These are phyloP conservation scores for Tuber calosporum DNA, from an alignment of 495 filamentous ascomycete genomes.

Conservation along the genomic window DNA sequence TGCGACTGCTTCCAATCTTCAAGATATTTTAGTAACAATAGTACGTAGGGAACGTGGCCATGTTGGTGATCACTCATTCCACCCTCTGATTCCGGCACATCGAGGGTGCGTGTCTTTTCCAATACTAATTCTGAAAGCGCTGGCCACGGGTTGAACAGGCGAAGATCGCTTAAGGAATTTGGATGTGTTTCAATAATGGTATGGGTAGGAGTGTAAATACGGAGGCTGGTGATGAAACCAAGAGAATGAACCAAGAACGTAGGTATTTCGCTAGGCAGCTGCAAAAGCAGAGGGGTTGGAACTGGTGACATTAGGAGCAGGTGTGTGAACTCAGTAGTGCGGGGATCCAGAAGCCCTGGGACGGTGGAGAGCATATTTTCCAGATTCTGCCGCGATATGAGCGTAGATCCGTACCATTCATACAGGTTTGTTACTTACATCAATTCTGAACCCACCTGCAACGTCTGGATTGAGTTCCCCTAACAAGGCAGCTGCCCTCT, in stretches of 20 bases:
- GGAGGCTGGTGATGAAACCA: conserved; percentile 77
- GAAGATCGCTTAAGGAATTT: conserved; percentile 77
- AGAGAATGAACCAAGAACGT: conserved; percentile 77
- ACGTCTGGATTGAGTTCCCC: conserved; percentile 96
- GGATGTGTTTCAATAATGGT: conserved; percentile 97
- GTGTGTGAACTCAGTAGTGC: conserved; percentile 49
- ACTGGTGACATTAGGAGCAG: conserved; percentile 35
- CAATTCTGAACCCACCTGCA: conserved; percentile 55
- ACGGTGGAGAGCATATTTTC: conserved; percentile 33
- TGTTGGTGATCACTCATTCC: conserved; percentile 71
- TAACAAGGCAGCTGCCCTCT: conserved; percentile 65
- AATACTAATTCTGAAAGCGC: conserved; percentile 62
- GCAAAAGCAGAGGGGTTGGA: conserved; percentile 25
- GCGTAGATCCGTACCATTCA: not conserved
- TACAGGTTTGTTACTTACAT: conserved; percentile 43
- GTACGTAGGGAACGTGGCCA: conserved; percentile 84
- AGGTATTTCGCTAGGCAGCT: conserved; percentile 49
- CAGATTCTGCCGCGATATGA: conserved; percentile 20
- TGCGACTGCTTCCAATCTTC: conserved; percentile 72
- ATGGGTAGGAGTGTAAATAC: conserved; percentile 47
- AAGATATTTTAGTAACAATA: conserved; percentile 78
- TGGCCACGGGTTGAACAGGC: conserved; percentile 79
- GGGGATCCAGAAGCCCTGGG: conserved; percentile 53
- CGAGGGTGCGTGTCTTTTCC: conserved; percentile 59
- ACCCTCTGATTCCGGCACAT: conserved; percentile 42